Percentiles rank a stretch among this genome's conserved stretches.
These are phyloP conservation scores for Microcyclospora pomicola DNA, from an alignment of 2,329 filamentous ascomycete genomes.

Conservation along the genomic window DNA sequence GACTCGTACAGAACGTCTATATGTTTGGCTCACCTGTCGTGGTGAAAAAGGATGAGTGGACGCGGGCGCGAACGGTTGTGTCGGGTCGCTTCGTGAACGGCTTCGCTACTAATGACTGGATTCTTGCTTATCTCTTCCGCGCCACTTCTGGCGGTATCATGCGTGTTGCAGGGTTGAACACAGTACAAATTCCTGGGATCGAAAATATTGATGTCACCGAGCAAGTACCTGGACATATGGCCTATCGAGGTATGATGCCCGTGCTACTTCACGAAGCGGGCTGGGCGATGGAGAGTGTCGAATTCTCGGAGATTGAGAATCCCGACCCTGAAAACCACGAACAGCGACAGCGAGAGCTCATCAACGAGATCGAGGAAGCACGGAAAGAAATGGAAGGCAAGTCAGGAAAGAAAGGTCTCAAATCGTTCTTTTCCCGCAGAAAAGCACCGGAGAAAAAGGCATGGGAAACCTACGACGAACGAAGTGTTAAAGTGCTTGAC, in stretches of 20 bases:
- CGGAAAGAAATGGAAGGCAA: slow-evolving; percentile 74
- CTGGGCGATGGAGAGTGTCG: slow-evolving; percentile 82
- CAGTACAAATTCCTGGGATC: slow-evolving; percentile 65
- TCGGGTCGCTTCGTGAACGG: slow-evolving; percentile 90
- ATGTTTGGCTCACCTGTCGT: slow-evolving; percentile 87
- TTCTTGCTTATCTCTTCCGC: slow-evolving; percentile 84
- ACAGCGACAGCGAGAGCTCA: slow-evolving; percentile 77
- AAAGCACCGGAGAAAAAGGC: slow-evolving; percentile 64
- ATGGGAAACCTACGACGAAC: slow-evolving; percentile 88
- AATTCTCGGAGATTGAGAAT: slow-evolving; percentile 94
- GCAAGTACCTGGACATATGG: slow-evolving; percentile 84
- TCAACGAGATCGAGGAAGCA: slow-evolving; percentile 92
- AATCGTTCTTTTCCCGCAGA: slow-evolving; percentile 69
- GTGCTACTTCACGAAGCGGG: slow-evolving; percentile 72
- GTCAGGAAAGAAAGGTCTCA: slow-evolving; percentile 52
- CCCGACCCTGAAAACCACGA: slow-evolving; percentile 89
- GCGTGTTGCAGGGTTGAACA: slow-evolving; percentile 68
- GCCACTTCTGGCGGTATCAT: slow-evolving; percentile 86
- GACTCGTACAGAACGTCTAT: slow-evolving; percentile 88
- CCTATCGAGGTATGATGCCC: slow-evolving; percentile 88
- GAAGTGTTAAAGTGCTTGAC: slow-evolving; percentile 21
- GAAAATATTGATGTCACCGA: slow-evolving; percentile 86
- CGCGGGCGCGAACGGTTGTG: slow-evolving; percentile 68
- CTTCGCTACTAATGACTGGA: slow-evolving; percentile 93
- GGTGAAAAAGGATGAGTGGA: slow-evolving; percentile 78